Percentiles rank a stretch among this genome's conserved stretches.
Conservation (phyloP, 2,329 filamentous ascomycete species). For the Sporothrix luriei region DNA sequence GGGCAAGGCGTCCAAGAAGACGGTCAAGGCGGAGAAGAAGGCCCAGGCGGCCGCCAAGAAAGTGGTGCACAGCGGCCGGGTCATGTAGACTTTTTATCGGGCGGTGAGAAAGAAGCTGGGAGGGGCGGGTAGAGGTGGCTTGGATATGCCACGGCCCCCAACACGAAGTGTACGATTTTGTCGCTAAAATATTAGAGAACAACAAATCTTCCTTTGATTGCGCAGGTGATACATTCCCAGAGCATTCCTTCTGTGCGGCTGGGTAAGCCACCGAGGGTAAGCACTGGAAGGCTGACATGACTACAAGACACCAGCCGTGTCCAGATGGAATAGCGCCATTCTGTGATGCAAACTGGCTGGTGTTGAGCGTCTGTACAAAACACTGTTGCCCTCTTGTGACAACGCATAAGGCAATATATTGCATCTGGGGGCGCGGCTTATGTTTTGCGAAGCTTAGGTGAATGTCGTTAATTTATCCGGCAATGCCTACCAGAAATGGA, state of each 20-base stretch:
- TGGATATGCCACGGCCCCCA: slow-evolving; percentile 1
- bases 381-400: background rate
- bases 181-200: background rate
- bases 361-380: background rate
- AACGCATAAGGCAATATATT: slow-evolving; percentile 4
- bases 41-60: background rate
- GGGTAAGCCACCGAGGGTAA: background rate
- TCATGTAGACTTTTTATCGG: background rate
- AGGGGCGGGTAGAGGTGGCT: background rate
- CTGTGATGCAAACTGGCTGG: background rate
- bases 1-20: slow-evolving; percentile 1
- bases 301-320: too few species aligned
- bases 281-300: background rate
- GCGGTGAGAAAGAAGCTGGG: background rate
- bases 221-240: background rate
- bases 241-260: background rate
- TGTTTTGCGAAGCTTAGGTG: background rate
- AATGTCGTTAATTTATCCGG: background rate
- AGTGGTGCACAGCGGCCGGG: background rate
- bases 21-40: slow-evolving; percentile 2
- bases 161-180: slow-evolving; percentile 21
- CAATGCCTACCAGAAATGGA: background rate
- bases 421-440: background rate
- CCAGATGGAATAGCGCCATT: background rate
- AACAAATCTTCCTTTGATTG: background rate